Evolutionary conservation across 2,329 filamentous ascomycete genomes (phyloP), one percentile per base, ranked within the genome.

Genomic region (Claviceps sp.): DNA sequence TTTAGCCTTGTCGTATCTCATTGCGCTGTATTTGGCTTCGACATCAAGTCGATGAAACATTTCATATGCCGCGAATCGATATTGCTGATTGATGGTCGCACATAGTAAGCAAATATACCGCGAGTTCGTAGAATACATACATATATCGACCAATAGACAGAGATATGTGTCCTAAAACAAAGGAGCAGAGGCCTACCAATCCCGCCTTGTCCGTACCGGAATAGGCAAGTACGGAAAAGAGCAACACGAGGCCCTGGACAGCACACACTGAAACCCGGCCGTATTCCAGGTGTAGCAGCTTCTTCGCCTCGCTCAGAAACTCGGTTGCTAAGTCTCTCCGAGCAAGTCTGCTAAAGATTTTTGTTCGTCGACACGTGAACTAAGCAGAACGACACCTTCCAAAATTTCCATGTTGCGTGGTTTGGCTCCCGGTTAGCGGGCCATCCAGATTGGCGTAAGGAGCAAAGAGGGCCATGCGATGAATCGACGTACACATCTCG

Each of bases 301-400:
- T 58, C 51, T 58, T 61, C 4, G 59, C 58, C 41, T 63, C 60
- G 9, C 55, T 45, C n/a, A 60, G 37, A 45, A 63, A 63, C 2
- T 52, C 47, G 2, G 26, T 8, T 9, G 54, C 54, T 18, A 62
- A 41, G 38, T 61, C 58, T 43, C 48, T 54, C 2, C 48, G 43
- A 3, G 55, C 54, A 2, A 54, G 47, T 18, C 48, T 48, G 24
- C 53, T 54, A n/a, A 57, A 53, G 1, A 51, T 45, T 38, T 58
- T 58, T 50, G 53, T 59, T 48, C 52, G 56, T 47, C 48, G 54
- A 8, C 54, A 62, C 2, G 58, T 63, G 43, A 51, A 56, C 58
- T 58, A 52, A 30, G 42, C 30, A 9, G 36, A 14, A 30, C 30
- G 20, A 43, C 6, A 22, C 26, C 26, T 30, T 9, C 26, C 26